Evolutionary conservation across 148 eudicot genomes (phyloP).

Genomic region (Limonium bicolor): DNA sequence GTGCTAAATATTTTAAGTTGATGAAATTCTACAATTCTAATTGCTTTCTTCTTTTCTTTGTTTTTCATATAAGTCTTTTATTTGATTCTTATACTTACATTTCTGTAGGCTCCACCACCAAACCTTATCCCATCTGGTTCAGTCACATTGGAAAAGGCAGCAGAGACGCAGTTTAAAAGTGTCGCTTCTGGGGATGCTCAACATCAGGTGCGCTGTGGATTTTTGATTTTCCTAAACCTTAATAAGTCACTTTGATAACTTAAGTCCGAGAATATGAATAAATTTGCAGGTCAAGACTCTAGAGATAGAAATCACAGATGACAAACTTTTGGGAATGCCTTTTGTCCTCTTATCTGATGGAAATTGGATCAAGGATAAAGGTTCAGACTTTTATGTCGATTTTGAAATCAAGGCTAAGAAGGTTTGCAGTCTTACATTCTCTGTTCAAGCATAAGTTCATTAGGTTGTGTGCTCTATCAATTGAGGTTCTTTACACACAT

Average conservation of each 20-base stretch:
- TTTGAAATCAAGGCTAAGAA: slow-evolving; percentile 19
- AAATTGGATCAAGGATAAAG: slow-evolving; percentile 74
- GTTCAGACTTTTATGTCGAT: slow-evolving; percentile 78
- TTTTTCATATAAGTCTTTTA: neutral
- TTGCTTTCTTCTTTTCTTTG: neutral
- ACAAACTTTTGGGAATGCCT: slow-evolving; percentile 65
- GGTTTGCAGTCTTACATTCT: no score
- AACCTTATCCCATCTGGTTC: slow-evolving; percentile 64
- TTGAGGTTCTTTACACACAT: no score
- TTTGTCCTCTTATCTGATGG: slow-evolving; percentile 76
- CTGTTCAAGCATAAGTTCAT: no score
- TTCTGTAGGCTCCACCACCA: slow-evolving; percentile 59
- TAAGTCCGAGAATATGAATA: neutral
- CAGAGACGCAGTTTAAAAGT: slow-evolving; percentile 46
- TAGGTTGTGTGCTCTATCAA: no score
- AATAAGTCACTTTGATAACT: neutral
- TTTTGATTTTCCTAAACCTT: neutral
- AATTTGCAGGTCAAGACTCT: slow-evolving; percentile 37
- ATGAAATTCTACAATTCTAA: no score
- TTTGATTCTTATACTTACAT: neutral
- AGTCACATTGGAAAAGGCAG: slow-evolving; percentile 38
- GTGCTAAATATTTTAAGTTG: slow-evolving; percentile 9
- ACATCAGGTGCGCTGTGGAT: slow-evolving; percentile 28
- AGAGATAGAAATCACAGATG: slow-evolving; percentile 59
- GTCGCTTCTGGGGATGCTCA: slow-evolving; percentile 27